These are phyloP conservation scores for Hypoxylon sp. DNA, from an alignment of 2,329 filamentous ascomycete genomes.

Conservation along the genomic window DNA sequence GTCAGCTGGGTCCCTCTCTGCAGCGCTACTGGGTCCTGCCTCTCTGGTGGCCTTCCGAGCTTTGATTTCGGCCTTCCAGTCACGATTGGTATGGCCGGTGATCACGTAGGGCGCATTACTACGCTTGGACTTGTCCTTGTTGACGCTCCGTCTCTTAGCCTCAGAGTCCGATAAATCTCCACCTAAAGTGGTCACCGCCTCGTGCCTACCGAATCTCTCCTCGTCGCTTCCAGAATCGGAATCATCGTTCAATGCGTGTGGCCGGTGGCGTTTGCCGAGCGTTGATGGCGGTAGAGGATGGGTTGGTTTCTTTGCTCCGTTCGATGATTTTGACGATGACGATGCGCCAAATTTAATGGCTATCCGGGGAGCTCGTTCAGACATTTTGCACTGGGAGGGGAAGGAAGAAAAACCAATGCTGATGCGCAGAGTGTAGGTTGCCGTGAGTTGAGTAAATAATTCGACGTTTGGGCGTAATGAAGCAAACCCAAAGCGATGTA, in stretches of 20 bases:
- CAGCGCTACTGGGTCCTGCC: conserved; percentile 5
- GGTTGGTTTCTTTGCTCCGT: conserved; percentile 46
- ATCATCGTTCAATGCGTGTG: conserved; percentile 57
- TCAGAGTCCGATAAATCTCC: conserved; percentile 46
- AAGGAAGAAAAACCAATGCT: not conserved
- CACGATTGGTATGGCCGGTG: conserved; percentile 50
- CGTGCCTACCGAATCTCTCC: conserved; percentile 43
- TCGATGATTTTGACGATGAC: conserved; percentile 49
- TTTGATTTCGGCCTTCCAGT: conserved; percentile 53
- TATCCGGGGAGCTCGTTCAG: conserved; percentile 56
- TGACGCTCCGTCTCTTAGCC: conserved; percentile 29
- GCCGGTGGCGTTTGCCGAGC: conserved; percentile 63
- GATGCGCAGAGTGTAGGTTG: not conserved
- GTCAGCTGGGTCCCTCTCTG: conserved; percentile 49
- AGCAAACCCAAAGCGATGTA: not conserved
- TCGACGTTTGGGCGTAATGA: not conserved
- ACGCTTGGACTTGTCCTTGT: conserved; percentile 30
- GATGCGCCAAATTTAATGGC: conserved; percentile 62
- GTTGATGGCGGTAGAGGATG: conserved; percentile 56
- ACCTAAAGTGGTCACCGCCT: conserved; percentile 52
- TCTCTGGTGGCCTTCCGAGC: conserved; percentile 39
- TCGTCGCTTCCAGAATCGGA: conserved; percentile 58
- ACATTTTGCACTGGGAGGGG: conserved; percentile 52
- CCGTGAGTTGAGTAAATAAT: not conserved
- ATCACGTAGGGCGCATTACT: conserved; percentile 46